These are phyloP conservation scores for Heimioporus sp. DNA, from an alignment of 768 basidiomycete species.

Conservation along the genomic window DNA sequence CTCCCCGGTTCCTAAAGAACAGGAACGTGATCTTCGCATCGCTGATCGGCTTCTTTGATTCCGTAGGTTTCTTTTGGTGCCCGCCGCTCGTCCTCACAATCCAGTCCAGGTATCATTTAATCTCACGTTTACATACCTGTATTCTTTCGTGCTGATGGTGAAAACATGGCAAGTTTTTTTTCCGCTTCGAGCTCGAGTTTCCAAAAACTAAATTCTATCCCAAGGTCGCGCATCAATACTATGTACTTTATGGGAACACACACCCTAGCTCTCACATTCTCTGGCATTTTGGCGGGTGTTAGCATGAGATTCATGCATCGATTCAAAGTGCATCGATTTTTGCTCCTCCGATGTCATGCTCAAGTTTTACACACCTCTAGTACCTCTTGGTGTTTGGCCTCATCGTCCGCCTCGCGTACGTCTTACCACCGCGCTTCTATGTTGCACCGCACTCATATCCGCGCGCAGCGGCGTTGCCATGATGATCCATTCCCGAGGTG, in stretches of 20 bases:
- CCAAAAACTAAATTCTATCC: conserved; percentile 5
- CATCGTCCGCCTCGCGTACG: conserved; percentile 50
- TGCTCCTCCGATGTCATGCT: background rate
- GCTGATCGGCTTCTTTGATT: too few species aligned
- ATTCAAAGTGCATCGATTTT: conserved; percentile 44
- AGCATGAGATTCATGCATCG: conserved; percentile 52
- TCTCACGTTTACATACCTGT: too few species aligned
- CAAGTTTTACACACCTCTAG: conserved; percentile 19
- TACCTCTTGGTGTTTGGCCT: conserved; percentile 56
- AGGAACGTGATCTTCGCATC: too few species aligned
- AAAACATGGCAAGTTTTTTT: too few species aligned
- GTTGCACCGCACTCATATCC: background rate
- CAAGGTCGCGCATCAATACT: conserved; percentile 56
- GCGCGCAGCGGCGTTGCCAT: conserved; percentile 53
- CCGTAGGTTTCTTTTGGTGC: too few species aligned
- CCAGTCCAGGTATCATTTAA: too few species aligned
- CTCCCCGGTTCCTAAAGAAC: too few species aligned
- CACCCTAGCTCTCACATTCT: conserved; percentile 58
- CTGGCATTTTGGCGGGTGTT: conserved; percentile 59
- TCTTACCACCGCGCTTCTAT: background rate
- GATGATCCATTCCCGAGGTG: conserved; percentile 71
- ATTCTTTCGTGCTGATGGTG: too few species aligned
- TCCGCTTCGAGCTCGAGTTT: background rate
- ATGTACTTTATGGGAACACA: conserved; percentile 66
- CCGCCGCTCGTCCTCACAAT: too few species aligned